Base-by-base conservation (phyloP, 345 rosid species). In the Bretschneidera sinensis region DNA sequence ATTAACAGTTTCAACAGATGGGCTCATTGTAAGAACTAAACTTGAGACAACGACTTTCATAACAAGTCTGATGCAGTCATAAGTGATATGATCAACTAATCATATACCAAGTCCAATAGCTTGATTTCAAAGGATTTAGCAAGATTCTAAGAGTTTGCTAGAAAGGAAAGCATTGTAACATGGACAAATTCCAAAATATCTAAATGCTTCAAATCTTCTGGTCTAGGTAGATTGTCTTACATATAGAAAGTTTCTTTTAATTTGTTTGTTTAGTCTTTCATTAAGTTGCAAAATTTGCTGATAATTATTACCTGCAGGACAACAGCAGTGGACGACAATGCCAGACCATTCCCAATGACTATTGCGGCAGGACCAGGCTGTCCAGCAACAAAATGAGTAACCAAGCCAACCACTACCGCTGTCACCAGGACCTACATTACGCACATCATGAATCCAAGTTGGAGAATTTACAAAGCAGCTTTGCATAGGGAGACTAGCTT, bases 251-350 rank as follows among this genome's bases (percentile, higher is more conserved):
- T 15, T 54, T 13, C 19, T 8, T 24, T 39, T 17, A 25, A 54
- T 21, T 21, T n/a, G n/a, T 28, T 28, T 28, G 33, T 28, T 28
- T 28, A 3, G 3, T 28, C 33, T 28, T 28, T 28, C 33, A 28
- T 8, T 2, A 47, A 52, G 25, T 51, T 58, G 60, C 20, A 55
- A 71, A 65, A 55, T 31, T 51, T 18, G 56, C 24, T 34, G n/a
- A 54, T 50, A 50, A 55, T 59, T 39, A 59, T 48, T 59, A 89
- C 99, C 95, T 94, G 97, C 70, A 94, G 81, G 59, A 94, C 99
- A 62, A 94, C 99, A 35, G 99, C 99, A 59, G 99, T 94, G 54
- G 99, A 94, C 54, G 99, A 94, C 60, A 94, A 75, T 45, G 99
- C 97, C 63, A 94, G 81, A 55, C 99, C 99, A 75, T 94, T 94